Percentiles rank a stretch among this genome's conserved stretches.
Evolutionary conservation across 208 protist species (phyloP).

Genomic region (Ichthyophonus hoferi): DNA sequence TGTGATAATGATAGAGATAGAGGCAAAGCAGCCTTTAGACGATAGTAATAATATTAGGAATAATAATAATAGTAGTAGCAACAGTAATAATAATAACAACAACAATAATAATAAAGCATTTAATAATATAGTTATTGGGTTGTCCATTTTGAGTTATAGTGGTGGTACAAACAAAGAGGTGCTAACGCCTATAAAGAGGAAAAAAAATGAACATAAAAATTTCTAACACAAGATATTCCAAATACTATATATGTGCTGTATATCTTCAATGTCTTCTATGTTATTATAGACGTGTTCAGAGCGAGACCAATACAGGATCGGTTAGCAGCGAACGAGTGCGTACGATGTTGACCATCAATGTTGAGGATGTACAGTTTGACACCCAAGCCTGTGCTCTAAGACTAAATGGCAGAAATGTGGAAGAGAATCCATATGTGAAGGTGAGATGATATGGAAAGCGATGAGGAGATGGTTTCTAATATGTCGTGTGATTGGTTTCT

Average conservation of each 20-base stretch:
- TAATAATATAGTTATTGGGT: neutral
- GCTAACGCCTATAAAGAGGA: neutral
- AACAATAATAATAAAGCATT: neutral
- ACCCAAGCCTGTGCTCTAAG: constrained; percentile 45
- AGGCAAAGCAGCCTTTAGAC: too few relatives aligned
- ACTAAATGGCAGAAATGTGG: constrained; percentile 73
- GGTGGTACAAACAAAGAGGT: neutral
- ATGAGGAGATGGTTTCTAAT: too few relatives aligned
- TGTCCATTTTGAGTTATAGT: neutral
- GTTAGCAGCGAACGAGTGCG: constrained; percentile 51
- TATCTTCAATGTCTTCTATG: neutral
- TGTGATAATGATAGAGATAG: too few relatives aligned
- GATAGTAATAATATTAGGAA: too few relatives aligned
- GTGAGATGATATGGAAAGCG: too few relatives aligned
- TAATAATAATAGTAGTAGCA: too few relatives aligned
- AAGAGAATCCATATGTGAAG: constrained; percentile 76
- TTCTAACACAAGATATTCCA: neutral
- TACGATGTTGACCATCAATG: constrained; percentile 49
- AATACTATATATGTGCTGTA: neutral
- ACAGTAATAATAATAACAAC: too few relatives aligned
- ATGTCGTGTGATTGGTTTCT: too few relatives aligned
- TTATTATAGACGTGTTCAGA: constrained; percentile 54
- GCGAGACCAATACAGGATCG: constrained; percentile 55
- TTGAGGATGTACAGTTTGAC: constrained; percentile 56
- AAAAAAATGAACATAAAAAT: neutral